Evolutionary conservation across 345 rosid species (phyloP).

Genomic region (Mallotus nudiflorus): DNA sequence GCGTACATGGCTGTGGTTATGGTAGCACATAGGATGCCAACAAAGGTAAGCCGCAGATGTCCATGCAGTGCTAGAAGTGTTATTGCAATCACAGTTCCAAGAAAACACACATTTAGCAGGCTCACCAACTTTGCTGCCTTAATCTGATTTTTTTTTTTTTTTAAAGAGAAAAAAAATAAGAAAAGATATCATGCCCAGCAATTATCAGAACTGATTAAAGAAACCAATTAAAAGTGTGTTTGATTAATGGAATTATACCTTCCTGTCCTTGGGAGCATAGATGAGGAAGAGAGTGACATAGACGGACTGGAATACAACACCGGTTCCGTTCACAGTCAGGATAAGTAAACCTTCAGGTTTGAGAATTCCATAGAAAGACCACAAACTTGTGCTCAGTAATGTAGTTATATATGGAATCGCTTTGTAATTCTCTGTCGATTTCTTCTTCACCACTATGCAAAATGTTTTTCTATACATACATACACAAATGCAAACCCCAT

Average conservation of each 20-base stretch:
- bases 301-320: conserved; percentile 42
- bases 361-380: conserved; percentile 64
- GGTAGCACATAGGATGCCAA: conserved; percentile 50
- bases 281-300: conserved; percentile 50
- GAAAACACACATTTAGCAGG: conserved; percentile 47
- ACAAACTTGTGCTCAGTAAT: conserved; percentile 53
- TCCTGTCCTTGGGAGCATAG: conserved; percentile 45
- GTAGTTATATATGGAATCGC: conserved; percentile 58
- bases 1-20: conserved; percentile 62
- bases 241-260: conserved; percentile 24
- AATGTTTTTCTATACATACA: conserved; percentile 43
- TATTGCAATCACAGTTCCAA: conserved; percentile 41
- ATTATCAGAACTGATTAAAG: too few relatives aligned
- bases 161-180: neutral
- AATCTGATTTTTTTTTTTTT: conserved; percentile 35
- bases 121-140: conserved; percentile 43
- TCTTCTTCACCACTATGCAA: conserved; percentile 42
- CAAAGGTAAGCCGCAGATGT: conserved; percentile 33
- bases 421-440: conserved; percentile 56
- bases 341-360: conserved; percentile 54
- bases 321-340: conserved; percentile 50
- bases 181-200: too few relatives aligned
- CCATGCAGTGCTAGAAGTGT: conserved; percentile 49
- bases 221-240: neutral
- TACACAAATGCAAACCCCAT: too few relatives aligned